Percentiles rank a stretch among this genome's conserved stretches.
phyloP scores from a whole-genome alignment of 2,329 filamentous ascomycete species.

The Phyllosticta paracitricarpa region DNA sequence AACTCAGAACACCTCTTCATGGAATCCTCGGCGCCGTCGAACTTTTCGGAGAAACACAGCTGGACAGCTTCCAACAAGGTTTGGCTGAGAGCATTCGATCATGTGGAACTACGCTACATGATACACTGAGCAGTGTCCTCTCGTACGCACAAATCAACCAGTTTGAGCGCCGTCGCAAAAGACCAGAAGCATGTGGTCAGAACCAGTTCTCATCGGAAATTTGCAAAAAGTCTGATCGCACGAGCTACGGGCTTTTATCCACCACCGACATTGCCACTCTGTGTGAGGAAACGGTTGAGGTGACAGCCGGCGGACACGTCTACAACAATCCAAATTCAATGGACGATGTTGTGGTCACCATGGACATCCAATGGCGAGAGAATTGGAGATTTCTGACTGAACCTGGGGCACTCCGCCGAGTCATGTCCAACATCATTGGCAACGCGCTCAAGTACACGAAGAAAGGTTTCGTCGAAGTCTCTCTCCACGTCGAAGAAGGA shows the following conservation, averaged over 20 bases:
- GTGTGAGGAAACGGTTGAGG: constrained; percentile 8
- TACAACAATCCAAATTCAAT: constrained; percentile 3
- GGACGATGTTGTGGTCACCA: constrained; percentile 2
- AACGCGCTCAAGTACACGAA: constrained; percentile 31
- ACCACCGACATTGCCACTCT: constrained; percentile 2
- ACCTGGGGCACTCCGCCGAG: constrained; percentile 19
- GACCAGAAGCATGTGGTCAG: neutral
- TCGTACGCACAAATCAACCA: constrained; percentile 28
- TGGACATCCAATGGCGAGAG: constrained; percentile 4
- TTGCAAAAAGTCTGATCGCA: neutral
- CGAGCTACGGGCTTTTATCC: constrained; percentile 1
- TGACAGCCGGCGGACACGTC: constrained; percentile 1
- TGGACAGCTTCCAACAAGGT: constrained; percentile 6
- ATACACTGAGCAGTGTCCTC: constrained; percentile 26
- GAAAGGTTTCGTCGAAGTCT: constrained; percentile 27
- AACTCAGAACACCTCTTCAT: constrained; percentile 13
- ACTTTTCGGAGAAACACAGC: constrained; percentile 14
- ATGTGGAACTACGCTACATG: constrained; percentile 33
- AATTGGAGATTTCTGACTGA: constrained; percentile 23
- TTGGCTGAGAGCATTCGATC: constrained; percentile 21
- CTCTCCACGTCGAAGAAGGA: constrained; percentile 22
- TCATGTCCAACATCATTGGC: constrained; percentile 31
- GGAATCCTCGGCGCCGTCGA: constrained; percentile 9
- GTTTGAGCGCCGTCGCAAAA: constrained; percentile 5
- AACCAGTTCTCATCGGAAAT: neutral